Base-by-base conservation (phyloP, 208 protist genomes). In the Leishmania aethiopica region DNA sequence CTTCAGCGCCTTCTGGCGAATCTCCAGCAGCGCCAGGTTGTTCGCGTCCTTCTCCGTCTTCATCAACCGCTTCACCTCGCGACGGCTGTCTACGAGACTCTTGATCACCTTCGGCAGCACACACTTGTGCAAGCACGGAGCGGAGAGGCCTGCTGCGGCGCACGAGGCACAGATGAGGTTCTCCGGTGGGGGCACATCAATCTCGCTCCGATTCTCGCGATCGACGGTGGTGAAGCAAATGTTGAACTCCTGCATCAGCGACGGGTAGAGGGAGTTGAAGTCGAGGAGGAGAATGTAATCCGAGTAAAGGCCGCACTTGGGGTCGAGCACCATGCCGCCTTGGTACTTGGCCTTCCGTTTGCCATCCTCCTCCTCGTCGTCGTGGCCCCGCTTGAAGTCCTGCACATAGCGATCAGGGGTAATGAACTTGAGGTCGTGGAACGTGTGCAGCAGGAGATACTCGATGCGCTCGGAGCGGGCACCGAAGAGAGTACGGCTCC, bases 211-310 rank as follows among this genome's bases (percentile, higher is more conserved):
- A 57, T 74, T 60, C 62, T 90, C 86, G 3, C 92, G 84, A 60
- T 95, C 82, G 37, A 99, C 92, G 0, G 99, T 99, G 19, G 99
- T 99, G 90, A 99, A 99, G 94, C 99, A 99, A 64, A 99, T 98
- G 92, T 99, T 99, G 90, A 99, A 99, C 91, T 99, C 99, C 85
- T 99, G 98, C 82, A 99, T 99, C 78, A 99, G 99, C 35, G 99
- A 99, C 71, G 99, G 99, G 93, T 99, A 99, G 42, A 99, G 96
- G 57, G 99, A 99, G 91, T 99, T 99, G 95, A 99, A 99, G 90
- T 99, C 99, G 25, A 99, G 94, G 22, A 99, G 89, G 25, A 99
- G 89, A 79, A 99, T 96, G 87, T 97, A 99, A 73, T 98, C 98
- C 45, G 99, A 98, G 90, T 99, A 99, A 71, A 99, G 97, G 49